Percentiles rank a stretch among this genome's conserved stretches.
Conservation (phyloP, 2,329 filamentous ascomycete species). For the Shiraia sp. region DNA sequence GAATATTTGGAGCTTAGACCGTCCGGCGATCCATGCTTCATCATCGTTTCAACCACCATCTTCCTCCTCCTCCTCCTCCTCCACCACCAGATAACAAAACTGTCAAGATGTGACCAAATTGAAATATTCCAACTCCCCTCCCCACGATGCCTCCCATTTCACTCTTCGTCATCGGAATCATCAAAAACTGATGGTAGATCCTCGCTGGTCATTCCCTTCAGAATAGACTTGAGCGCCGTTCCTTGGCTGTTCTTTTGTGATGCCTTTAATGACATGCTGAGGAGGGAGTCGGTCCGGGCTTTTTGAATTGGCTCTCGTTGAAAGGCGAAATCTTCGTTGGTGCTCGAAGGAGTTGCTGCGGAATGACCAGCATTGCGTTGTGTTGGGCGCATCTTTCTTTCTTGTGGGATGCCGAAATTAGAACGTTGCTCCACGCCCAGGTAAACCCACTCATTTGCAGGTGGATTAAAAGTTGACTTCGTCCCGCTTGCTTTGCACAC, state of each 20-base stretch:
- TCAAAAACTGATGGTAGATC: constrained; percentile 29
- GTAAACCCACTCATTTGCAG: constrained; percentile 21
- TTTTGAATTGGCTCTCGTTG: too few relatives aligned
- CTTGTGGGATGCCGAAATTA: background rate
- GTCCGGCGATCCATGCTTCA: background rate
- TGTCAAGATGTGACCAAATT: background rate
- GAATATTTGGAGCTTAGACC: constrained; percentile 8
- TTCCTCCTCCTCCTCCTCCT: background rate
- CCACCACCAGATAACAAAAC: background rate
- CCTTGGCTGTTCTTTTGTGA: constrained; percentile 5
- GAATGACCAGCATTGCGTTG: constrained; percentile 5
- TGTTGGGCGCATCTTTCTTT: constrained; percentile 6
- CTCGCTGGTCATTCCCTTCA: constrained; percentile 12
- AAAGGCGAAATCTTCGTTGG: too few relatives aligned
- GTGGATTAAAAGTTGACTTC: constrained; percentile 21
- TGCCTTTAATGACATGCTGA: constrained; percentile 18
- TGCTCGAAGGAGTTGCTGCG: background rate
- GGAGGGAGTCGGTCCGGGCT: constrained; percentile 15
- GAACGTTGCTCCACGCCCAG: constrained; percentile 19
- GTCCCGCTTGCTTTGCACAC: constrained; percentile 22
- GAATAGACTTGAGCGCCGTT: constrained; percentile 9
- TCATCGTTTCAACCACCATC: background rate
- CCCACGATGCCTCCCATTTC: background rate
- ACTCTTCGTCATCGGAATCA: constrained; percentile 27
- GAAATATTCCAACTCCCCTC: background rate